phyloP scores from a whole-genome alignment of 768 basidiomycete genomes.

The Auricularia heimuer region DNA sequence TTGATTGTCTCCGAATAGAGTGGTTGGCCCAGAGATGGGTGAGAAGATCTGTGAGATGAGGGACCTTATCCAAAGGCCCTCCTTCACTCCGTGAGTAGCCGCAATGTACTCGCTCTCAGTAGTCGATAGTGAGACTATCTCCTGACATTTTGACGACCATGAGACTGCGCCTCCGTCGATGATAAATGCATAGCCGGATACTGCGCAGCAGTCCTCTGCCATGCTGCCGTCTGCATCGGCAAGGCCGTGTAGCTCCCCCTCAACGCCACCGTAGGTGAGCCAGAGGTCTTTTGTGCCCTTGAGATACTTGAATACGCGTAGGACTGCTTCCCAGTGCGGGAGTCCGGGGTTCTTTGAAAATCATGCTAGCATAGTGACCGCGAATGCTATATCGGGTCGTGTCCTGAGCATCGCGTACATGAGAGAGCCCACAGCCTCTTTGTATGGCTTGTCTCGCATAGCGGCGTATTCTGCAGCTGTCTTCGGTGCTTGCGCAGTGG shows the following conservation, averaged over 20 bases:
- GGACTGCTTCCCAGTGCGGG: conserved; percentile 15
- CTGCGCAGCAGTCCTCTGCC: too few relatives aligned
- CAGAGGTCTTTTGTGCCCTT: conserved; percentile 8
- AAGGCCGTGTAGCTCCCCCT: too few relatives aligned
- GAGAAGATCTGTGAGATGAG: conserved; percentile 9
- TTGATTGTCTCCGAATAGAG: conserved; percentile 26
- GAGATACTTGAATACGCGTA: conserved; percentile 19
- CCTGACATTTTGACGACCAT: conserved; percentile 26
- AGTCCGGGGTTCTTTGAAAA: conserved; percentile 15
- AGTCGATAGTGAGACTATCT: conserved; percentile 22
- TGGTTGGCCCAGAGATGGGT: conserved; percentile 3
- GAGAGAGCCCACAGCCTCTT: conserved; percentile 15
- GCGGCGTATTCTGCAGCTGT: not conserved
- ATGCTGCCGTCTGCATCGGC: too few relatives aligned
- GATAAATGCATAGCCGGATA: conserved; percentile 6
- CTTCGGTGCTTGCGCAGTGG: conserved; percentile 2
- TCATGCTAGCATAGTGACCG: conserved; percentile 13
- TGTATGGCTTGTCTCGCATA: conserved; percentile 13
- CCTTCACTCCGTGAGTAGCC: conserved; percentile 11
- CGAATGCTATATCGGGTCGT: conserved; percentile 22
- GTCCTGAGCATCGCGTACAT: conserved; percentile 10
- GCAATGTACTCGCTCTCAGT: conserved; percentile 30
- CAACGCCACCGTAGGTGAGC: not conserved
- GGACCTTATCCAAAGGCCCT: conserved; percentile 16
- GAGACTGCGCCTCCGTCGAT: conserved; percentile 19